These are phyloP conservation scores for Aspergillus campestris DNA, from an alignment of 495 filamentous ascomycete genomes.

Conservation along the genomic window DNA sequence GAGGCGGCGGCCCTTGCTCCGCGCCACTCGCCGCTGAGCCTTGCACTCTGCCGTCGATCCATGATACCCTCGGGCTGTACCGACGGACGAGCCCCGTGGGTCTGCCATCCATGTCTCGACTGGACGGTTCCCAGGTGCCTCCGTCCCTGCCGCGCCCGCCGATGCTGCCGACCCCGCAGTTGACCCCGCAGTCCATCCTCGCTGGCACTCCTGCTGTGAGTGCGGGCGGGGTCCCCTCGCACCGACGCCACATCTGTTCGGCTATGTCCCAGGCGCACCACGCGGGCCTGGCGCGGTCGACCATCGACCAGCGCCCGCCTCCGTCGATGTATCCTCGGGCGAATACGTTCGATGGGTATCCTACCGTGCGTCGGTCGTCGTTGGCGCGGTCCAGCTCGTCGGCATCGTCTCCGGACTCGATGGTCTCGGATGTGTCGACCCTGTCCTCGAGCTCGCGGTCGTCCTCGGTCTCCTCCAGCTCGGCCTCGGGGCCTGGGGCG, in stretches of 20 bases:
- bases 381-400: conserved; percentile 69
- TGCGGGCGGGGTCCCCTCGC: conserved; percentile 45
- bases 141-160: conserved; percentile 50
- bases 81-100: conserved; percentile 41
- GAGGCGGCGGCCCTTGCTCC: conserved; percentile 1
- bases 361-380: conserved; percentile 59
- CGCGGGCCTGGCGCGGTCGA: conserved; percentile 55
- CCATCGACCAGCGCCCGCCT: conserved; percentile 41
- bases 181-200: conserved; percentile 69
- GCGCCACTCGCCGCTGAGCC: conserved; percentile 7
- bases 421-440: conserved; percentile 74
- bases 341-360: conserved; percentile 38
- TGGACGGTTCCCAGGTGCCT: conserved; percentile 28
- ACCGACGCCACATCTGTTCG: conserved; percentile 61
- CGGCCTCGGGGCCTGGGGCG: conserved; percentile 55
- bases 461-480: conserved; percentile 62
- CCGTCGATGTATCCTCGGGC: conserved; percentile 47
- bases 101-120: conserved; percentile 48
- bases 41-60: conserved; percentile 7
- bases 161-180: conserved; percentile 67
- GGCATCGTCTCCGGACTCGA: conserved; percentile 80
- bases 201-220: conserved; percentile 88
- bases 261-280: conserved; percentile 73
- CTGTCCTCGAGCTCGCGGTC: conserved; percentile 55
- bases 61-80: conserved; percentile 40